Evolutionary conservation across 192 early-diverging fungal genomes (phyloP), one percentile per base, ranked within the genome.

Genomic region (Kappamyces sp.): DNA sequence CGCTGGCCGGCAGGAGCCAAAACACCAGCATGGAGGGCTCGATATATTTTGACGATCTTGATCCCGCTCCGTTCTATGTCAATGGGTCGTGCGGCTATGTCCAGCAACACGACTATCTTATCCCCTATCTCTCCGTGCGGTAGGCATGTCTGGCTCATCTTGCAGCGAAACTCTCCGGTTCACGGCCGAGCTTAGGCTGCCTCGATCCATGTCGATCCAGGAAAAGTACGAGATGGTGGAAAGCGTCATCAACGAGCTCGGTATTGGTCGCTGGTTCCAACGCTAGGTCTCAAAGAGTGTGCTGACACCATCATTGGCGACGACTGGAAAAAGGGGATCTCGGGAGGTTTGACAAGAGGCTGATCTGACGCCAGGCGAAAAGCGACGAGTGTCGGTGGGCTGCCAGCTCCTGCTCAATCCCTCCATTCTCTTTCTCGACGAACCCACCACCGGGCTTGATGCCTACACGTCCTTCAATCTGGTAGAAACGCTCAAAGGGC

Each of bases 371-470:
- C 12, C 12, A n/a, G 12, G 23, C 44, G 12, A 46, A 46, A 46
- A 15, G 44, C 23, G 23, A 46, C 12, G 12, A 46, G 12, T 46
- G 44, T 12, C 44, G 12, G 44, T 96, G 55, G 93, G 83, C 47
- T 75, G 87, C 41, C 90, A 95, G 68, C 77, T 95, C 36, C 83
- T 92, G 9, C 78, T 61, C 23, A 77, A 86, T 59, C 86, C 86
- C 31, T 58, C 12, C 23, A 46, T n/a, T 46, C 23, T 23, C 44
- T 62, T 62, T 10, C 57, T 62, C 12, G 61, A 62, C 15, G 59
- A 62, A 47, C 59, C 61, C 10, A 62, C 61, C 15, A 62, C 40
- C 34, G 59, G 61, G 9, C 70, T 80, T 31, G 66, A 69, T 3
- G 41, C 47, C 9, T 71, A 83, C 41, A 81, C 65, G 12, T n/a